phyloP scores from a whole-genome alignment of 306 rosid genomes.

The Lathyrus oleraceus region DNA sequence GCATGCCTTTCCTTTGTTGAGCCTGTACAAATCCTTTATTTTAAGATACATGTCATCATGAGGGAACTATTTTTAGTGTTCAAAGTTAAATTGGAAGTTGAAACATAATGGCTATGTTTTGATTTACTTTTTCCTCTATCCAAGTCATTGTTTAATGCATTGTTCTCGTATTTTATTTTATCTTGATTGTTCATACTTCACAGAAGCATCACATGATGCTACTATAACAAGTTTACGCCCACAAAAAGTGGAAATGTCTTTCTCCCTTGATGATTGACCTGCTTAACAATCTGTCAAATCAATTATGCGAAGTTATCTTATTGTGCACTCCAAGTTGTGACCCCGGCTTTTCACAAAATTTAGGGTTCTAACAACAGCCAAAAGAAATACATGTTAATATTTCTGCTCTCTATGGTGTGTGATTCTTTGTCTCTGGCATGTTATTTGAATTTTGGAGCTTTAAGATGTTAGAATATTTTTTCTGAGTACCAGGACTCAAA shows the following conservation, averaged over 20 bases:
- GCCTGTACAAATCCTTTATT: constrained; percentile 1
- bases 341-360: no score
- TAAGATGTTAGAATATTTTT: constrained; percentile 1
- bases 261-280: constrained; percentile 21
- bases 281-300: neutral
- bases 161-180: constrained; percentile 14
- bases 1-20: constrained; percentile 9
- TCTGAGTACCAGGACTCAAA: constrained; percentile 8
- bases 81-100: constrained; percentile 11
- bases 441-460: constrained; percentile 6
- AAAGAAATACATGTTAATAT: neutral
- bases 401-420: neutral
- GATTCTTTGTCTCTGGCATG: neutral
- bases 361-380: no score
- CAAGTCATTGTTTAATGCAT: neutral
- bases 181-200: constrained; percentile 17
- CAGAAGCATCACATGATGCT: constrained; percentile 7
- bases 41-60: neutral
- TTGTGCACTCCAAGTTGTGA: no score
- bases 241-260: neutral
- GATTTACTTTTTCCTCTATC: constrained; percentile 6
- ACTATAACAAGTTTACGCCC: constrained; percentile 21
- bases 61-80: constrained; percentile 3
- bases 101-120: constrained; percentile 23
- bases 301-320: neutral